Base-by-base conservation (phyloP, 116 monocot genomes). In the Posidonia oceanica region DNA sequence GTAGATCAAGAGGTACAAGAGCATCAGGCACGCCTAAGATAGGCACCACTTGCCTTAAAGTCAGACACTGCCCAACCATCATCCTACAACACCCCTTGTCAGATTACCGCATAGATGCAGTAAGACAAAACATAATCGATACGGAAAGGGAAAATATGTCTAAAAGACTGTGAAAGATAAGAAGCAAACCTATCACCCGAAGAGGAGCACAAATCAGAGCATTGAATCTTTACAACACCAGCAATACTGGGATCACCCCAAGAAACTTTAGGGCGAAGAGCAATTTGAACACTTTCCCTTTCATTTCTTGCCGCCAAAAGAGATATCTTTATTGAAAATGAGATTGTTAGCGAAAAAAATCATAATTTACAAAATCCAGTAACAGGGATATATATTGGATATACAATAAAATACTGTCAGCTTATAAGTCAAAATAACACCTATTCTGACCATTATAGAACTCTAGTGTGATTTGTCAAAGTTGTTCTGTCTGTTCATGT, bases 21-120 rank as follows among this genome's bases (percentile, higher is more conserved):
- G 98, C 98, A 90, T 98, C 98, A 78, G 98, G 98, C 64, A 98
- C 93, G 75, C 98, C 93, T 88, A 98, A 84, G 64, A 98, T 79
- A 75, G 93, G 82, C 41, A 90, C 79, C 82, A 98, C 98, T 22
- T 75, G 85, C 16, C 93, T 80, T 73, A 93, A 64, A 57, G 85
- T 85, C 75, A 98, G 61, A 16, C 90, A 83, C 67, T 86, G 75
- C 14, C 93, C 98, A 71, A 83, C 83, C 16, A 76, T 64, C 75
- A 98, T 76, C 77, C 98, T 96, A 77, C 66, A 56, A 77, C 55
- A 72, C 39, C 36, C 5, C 67, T 68, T 52, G 15, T 67, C 14
- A 39, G 78, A 67, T 69, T 15, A 71, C 13, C 8, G 22, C 52
- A 67, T 5, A 36, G 5, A 44, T 68, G 44, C 10, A 73, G 55